Evolutionary conservation across 345 rosid genomes (phyloP), one percentile per base, ranked within the genome.

Genomic region (Lepidium aucheri): DNA sequence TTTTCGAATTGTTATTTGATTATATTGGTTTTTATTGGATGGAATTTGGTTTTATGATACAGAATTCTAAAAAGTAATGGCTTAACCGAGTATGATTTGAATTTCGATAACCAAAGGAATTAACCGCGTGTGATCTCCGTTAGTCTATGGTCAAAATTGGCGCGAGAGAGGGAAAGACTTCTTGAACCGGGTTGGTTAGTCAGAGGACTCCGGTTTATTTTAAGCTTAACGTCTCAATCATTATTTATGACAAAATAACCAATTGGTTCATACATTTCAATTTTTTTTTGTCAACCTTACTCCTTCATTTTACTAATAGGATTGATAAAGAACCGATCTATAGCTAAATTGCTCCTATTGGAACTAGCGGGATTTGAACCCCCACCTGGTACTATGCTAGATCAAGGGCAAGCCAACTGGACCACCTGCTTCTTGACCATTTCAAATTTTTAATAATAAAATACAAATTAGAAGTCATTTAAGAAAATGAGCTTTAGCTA

Each of bases 121-220:
- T 54, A 51, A 71, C 59, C 52, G 55, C 26, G 58, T 55, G 56
- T 36, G 8, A 18, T 55, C 59, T 18, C 70, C 58, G 69, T 71
- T 63, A 55, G 70, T 71, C 51, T 10, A 1, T 32, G 45, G 76
- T 72, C 70, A 72, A 72, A 64, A 20, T 72, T 72, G 76, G 70
- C 76, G 65, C 63, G 53, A 71, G 41, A 10, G 36, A 13, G 9
- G 9, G 5, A 32, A 12, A 53, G 35, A 35, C 56, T 35, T 63
- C 18, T n/a, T 63, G 28, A 63, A 71, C 69, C 43, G 43, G 69
- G 26, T 63, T 11, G 69, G 26, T 63, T 10, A 28, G 54, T 60
- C 32, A 51, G 45, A 52, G 14, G 40, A 69, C 2, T 45, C 55
- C 24, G 63, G 64, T 71, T 71, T 9, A 50, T 63, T 38, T 63